These are phyloP conservation scores for Acanthamoeba triangularis DNA, from an alignment of 208 protist species.

Conservation along the genomic window DNA sequence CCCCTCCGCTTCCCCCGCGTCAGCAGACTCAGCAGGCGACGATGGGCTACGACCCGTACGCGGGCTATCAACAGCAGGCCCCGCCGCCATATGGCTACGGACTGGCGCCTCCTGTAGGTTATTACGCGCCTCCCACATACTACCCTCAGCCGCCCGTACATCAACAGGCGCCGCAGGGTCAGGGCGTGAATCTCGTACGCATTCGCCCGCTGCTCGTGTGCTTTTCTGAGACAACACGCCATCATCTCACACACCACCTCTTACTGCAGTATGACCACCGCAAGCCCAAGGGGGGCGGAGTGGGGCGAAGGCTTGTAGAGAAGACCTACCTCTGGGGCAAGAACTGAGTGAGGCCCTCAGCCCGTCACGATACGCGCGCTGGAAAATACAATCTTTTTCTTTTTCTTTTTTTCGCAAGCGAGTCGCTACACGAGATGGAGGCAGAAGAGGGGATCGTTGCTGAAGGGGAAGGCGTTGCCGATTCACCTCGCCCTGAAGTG, in stretches of 20 bases:
- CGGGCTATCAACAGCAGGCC: background rate
- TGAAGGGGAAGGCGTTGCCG: too few relatives aligned
- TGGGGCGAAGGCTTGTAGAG: background rate
- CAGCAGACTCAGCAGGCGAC: background rate
- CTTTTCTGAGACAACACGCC: too few relatives aligned
- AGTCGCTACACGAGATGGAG: too few relatives aligned
- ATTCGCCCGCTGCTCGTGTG: background rate
- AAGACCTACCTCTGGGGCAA: constrained; percentile 11
- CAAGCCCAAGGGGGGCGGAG: background rate
- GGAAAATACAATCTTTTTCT: too few relatives aligned
- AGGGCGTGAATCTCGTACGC: background rate
- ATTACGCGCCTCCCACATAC: background rate
- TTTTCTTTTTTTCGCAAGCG: too few relatives aligned
- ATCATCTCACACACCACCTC: background rate
- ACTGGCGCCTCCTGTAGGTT: background rate
- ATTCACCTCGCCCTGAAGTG: too few relatives aligned
- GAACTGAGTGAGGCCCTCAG: background rate
- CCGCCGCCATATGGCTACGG: background rate
- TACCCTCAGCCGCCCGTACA: background rate
- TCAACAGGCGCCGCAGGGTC: background rate
- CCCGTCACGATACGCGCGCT: too few relatives aligned
- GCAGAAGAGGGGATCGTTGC: too few relatives aligned
- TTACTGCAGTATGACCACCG: constrained; percentile 11
- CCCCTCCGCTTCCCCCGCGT: background rate
- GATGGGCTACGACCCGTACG: constrained; percentile 24